Evolutionary conservation across 2,329 filamentous ascomycete genomes (phyloP), one percentile per base, ranked within the genome.

Genomic region (Colletotrichum somersetense): DNA sequence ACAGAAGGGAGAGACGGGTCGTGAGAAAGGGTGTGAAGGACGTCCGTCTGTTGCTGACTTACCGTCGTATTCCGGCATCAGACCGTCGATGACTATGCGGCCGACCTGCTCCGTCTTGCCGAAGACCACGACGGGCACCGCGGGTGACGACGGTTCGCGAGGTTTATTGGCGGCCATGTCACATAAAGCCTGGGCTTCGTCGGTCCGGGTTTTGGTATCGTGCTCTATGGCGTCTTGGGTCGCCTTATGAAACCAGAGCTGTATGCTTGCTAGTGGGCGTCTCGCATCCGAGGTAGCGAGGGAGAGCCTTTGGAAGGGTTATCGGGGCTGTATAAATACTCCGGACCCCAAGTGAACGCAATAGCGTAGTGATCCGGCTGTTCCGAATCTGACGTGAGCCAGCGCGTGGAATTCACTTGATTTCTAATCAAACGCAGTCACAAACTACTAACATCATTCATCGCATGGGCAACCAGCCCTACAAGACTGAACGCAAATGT

Each of bases 21-120:
- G 5, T 38, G 1, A 5, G 40, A 8, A 14, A 14, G 58, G 10
- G 12, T 7, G n/a, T 3, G 58, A 23, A 14, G 42, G 23, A 26
- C 42, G 3, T 11, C n/a, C n/a, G 14, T 20, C 35, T 58, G 18
- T 18, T 26, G 6, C 11, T 53, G n/a, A 55, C 76, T 30, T 14
- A 77, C 77, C 77, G 44, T 78, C 76, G 33, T 75, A 77, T 35
- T 78, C 76, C 4, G 77, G 77, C 62, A 75, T 77, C 35, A 78
- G 63, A 26, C 74, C 75, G 30, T 70, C 70, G 35, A 78, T 76
- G 46, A 78, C 76, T 23, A 67, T 62, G 14, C 56, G 50, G 16
- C 77, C 77, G 33, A 78, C 74, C 11, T 62, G 40, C 58, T 78
- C 77, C 3, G 69, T 73, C 62, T 76, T 74, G 12, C 77, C 77